A percentile compares a stretch with the other conserved stretches of the same genome.
These are phyloP conservation scores for Parasitella parasitica DNA, from an alignment of 371 early-diverging fungal genomes.

Conservation along the genomic window DNA sequence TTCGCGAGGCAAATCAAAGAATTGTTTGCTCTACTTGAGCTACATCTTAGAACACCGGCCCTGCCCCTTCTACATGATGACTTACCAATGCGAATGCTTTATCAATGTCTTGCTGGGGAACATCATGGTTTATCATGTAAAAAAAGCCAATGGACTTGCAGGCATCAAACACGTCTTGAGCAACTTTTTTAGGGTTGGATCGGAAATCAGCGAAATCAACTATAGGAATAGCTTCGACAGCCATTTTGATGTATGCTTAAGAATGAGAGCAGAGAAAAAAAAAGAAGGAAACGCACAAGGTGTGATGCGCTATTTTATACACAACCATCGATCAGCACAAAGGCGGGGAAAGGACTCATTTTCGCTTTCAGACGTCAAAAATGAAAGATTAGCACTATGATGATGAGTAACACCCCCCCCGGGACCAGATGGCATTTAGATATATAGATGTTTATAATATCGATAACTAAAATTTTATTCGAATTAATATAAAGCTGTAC, in stretches of 20 bases:
- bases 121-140: conserved; percentile 60
- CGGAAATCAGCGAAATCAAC: conserved; percentile 23
- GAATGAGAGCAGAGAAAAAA: not conserved
- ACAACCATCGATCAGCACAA: not conserved
- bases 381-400: not conserved
- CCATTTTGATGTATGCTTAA: conserved; percentile 3
- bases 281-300: not conserved
- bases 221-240: conserved; percentile 28
- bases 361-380: not conserved
- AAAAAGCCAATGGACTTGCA: conserved; percentile 64
- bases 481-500: not conserved
- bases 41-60: not conserved
- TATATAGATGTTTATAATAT: not conserved
- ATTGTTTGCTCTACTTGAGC: conserved; percentile 40
- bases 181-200: conserved; percentile 20
- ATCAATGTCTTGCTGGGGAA: conserved; percentile 47
- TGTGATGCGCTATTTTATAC: not conserved
- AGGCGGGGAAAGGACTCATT: not conserved
- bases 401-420: not conserved
- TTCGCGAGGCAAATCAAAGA: conserved; percentile 43
- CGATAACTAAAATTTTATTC: not conserved
- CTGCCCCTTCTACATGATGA: not conserved
- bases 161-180: conserved; percentile 45
- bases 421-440: not conserved
- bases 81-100: conserved; percentile 53